These are phyloP conservation scores for Colletotrichum sp. DNA, from an alignment of 2,329 filamentous ascomycete species.

Conservation along the genomic window DNA sequence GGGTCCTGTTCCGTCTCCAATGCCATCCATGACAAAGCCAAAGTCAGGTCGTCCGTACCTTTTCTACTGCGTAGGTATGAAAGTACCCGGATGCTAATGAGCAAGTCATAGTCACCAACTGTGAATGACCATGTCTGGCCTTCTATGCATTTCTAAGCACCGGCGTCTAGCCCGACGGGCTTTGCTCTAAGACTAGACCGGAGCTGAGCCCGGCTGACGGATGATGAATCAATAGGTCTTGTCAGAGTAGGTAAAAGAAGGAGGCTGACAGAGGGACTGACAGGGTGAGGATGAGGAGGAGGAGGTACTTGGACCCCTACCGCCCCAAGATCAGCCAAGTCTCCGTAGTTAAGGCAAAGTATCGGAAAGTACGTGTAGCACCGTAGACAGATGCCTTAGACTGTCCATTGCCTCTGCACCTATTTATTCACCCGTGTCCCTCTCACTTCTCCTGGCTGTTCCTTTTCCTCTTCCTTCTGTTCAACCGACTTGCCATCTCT, in stretches of 20 bases:
- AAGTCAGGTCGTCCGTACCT: not conserved
- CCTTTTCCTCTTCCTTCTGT: not conserved
- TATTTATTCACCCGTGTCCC: constrained; percentile 17
- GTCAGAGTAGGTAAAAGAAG: not conserved
- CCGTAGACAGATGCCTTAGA: not conserved
- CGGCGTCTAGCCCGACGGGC: not conserved
- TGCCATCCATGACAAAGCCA: not conserved
- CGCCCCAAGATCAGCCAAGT: not conserved
- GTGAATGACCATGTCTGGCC: not conserved
- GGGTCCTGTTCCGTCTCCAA: not conserved
- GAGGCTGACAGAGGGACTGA: not conserved
- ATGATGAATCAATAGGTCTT: not conserved
- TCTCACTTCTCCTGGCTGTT: not conserved
- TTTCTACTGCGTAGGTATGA: not conserved
- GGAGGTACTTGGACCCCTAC: not conserved
- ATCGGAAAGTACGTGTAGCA: not conserved
- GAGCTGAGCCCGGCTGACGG: not conserved
- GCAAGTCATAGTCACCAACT: not conserved
- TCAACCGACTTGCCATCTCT: not conserved
- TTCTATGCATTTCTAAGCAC: not conserved
- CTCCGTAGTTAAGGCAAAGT: not conserved
- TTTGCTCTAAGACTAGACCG: not conserved
- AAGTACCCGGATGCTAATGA: not conserved
- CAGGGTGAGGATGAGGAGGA: not conserved
- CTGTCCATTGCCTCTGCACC: not conserved